Percentiles rank a stretch among this genome's conserved stretches.
Conservation (phyloP, 139 green algal genomes). For the Chlamydomonas sphaeroides region DNA sequence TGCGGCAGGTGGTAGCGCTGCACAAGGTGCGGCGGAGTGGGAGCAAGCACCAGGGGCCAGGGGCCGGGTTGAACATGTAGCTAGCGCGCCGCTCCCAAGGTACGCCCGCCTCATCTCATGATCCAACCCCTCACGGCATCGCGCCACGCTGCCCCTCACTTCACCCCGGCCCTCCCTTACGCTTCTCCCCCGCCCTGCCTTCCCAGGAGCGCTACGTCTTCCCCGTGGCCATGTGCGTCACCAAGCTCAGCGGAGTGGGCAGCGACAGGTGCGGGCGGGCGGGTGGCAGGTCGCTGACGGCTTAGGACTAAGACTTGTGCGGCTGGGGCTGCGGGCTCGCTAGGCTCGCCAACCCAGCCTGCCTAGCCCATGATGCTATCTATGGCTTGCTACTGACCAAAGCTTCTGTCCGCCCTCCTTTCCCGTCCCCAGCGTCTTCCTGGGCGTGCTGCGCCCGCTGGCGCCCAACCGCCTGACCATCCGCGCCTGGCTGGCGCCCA, state of each 20-base stretch:
- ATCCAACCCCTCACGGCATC: too few species aligned
- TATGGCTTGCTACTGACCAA: too few species aligned
- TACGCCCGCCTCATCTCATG: too few species aligned
- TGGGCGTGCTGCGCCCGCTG: neutral
- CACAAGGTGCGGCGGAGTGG: neutral
- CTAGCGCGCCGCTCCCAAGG: too few species aligned
- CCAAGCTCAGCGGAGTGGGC: slow-evolving; percentile 37
- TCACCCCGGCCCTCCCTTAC: too few species aligned
- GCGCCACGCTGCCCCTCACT: too few species aligned
- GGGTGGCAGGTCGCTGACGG: too few species aligned
- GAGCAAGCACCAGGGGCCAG: slow-evolving; percentile 28
- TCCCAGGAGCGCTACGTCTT: slow-evolving; percentile 36
- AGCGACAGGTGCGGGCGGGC: neutral
- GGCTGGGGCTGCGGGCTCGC: neutral
- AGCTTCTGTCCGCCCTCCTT: neutral
- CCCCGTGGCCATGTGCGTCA: slow-evolving; percentile 26
- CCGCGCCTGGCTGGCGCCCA: neutral
- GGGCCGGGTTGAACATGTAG: too few species aligned
- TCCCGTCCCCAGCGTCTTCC: neutral
- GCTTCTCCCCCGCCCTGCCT: too few species aligned
- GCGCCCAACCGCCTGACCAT: neutral
- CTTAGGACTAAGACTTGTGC: too few species aligned
- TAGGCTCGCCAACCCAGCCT: neutral
- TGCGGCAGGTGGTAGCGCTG: too few species aligned
- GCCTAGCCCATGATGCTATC: too few species aligned